These are phyloP conservation scores for Arthrobotrys megalospora DNA, from an alignment of 2,329 filamentous ascomycete genomes.

Conservation along the genomic window DNA sequence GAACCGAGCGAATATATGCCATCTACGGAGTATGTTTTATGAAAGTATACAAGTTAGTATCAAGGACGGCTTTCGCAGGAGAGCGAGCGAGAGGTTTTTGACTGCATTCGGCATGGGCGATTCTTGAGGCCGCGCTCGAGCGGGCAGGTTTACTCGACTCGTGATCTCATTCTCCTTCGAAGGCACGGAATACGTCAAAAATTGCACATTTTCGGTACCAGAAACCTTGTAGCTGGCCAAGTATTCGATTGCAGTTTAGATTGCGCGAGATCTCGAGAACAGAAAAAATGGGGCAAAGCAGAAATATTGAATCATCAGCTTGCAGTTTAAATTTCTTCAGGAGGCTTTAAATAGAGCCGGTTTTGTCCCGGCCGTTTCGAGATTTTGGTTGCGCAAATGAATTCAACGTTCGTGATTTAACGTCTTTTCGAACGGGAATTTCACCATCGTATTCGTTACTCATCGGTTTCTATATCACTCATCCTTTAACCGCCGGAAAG, in stretches of 20 bases:
- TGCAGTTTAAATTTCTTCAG: neutral
- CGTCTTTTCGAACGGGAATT: slow-evolving; percentile 50
- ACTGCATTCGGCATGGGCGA: slow-evolving; percentile 43
- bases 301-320: neutral
- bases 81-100: slow-evolving; percentile 18
- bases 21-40: neutral
- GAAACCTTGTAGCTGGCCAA: slow-evolving; percentile 42
- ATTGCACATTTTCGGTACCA: slow-evolving; percentile 33
- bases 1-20: slow-evolving; percentile 28
- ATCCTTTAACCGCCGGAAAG: slow-evolving; percentile 31
- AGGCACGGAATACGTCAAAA: slow-evolving; percentile 53
- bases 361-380: slow-evolving; percentile 15
- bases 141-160: slow-evolving; percentile 37
- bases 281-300: slow-evolving; percentile 4
- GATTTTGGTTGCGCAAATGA: slow-evolving; percentile 9
- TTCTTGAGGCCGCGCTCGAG: slow-evolving; percentile 27
- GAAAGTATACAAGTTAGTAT: neutral
- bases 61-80: slow-evolving; percentile 14
- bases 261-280: neutral
- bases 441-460: slow-evolving; percentile 29
- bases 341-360: slow-evolving; percentile 54
- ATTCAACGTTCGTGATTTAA: slow-evolving; percentile 39
- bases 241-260: slow-evolving; percentile 15
- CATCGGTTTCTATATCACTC: neutral
- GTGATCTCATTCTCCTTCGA: slow-evolving; percentile 57